Base-by-base conservation (phyloP, 805 yeast genomes). In the Candida orba region DNA sequence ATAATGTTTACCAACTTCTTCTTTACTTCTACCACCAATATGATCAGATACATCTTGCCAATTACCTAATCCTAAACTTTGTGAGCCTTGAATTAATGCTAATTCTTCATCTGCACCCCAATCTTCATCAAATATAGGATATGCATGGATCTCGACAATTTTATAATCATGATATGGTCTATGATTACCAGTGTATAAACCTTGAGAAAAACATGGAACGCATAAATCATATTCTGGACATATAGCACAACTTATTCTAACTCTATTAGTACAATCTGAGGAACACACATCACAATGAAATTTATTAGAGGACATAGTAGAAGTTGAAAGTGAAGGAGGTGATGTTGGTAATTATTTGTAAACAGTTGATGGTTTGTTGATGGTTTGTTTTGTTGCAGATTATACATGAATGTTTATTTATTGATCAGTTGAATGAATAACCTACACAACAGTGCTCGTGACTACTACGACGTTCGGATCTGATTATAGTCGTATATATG, bases 91-190 rank as follows among this genome's bases (percentile, higher is more conserved):
- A 13, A 95, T 76, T 46, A 93, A 68, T 29, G 87, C 71, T 44
- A 90, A 60, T 64, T 93, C 99, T 63, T 93, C 99, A 66, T 93
- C 99, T 1, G 99, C 99, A 32, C 99, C 99, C 98, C 99, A 93
- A 44, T 83, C 90, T 44, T 74, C 77, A 41, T 79, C 84, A 52
- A 95, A 82, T 9, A 95, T 85, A 0, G 99, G 99, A 58, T 87
- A 91, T 3, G 95, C 84, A 58, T 91, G 91, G 54, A 95, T 96
- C 63, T 93, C 99, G 24, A 91, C 81, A 14, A 93, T 85, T 56
- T 79, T 77, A 62, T 93, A 93, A 58, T 86, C 95, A 62, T 93
- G 99, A 74, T 79, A 86, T 10, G 99, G 98, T 62, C 88, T 82
- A 67, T 93, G 99, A 48, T 78, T 81, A 3, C 88, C 95, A 4